Evolutionary conservation across 352 stramenopile genomes (phyloP).

Genomic region (Phytophthora brassicae): DNA sequence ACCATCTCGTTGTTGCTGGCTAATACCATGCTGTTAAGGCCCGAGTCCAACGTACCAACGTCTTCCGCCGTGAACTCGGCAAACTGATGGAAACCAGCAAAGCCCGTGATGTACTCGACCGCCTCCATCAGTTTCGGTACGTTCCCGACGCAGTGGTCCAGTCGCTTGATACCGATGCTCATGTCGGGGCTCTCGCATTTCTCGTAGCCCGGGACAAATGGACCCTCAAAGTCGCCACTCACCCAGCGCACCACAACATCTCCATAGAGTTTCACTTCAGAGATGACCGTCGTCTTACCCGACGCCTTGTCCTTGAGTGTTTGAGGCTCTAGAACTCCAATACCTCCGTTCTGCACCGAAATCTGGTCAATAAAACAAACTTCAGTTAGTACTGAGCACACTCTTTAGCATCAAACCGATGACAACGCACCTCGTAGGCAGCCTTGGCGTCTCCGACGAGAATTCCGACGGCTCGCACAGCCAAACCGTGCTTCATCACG

Average conservation of each 20-base stretch:
- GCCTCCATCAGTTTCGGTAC: constrained; percentile 88
- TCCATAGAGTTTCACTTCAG: constrained; percentile 87
- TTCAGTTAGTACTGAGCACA: not conserved
- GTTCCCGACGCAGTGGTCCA: constrained; percentile 92
- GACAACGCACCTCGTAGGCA: constrained; percentile 59
- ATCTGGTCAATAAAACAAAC: not conserved
- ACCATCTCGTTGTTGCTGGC: constrained; percentile 94
- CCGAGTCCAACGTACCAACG: constrained; percentile 93
- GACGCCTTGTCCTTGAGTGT: constrained; percentile 59
- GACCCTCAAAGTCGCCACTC: constrained; percentile 71
- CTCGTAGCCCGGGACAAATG: constrained; percentile 83
- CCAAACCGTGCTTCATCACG: constrained; percentile 78
- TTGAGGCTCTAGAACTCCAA: constrained; percentile 57
- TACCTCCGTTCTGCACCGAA: constrained; percentile 72
- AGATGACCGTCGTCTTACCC: constrained; percentile 57
- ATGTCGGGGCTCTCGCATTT: constrained; percentile 49
- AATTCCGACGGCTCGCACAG: constrained; percentile 80
- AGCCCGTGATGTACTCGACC: constrained; percentile 79
- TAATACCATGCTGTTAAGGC: constrained; percentile 95
- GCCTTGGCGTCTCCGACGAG: constrained; percentile 70
- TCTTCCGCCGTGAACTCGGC: constrained; percentile 95
- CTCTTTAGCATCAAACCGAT: not conserved
- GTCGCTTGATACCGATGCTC: constrained; percentile 78
- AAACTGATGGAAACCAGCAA: constrained; percentile 92
- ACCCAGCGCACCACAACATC: constrained; percentile 89